Evolutionary conservation across 805 yeast species (phyloP), one percentile per base, ranked within the genome.

Genomic region (Citeromyces nyonsensis): DNA sequence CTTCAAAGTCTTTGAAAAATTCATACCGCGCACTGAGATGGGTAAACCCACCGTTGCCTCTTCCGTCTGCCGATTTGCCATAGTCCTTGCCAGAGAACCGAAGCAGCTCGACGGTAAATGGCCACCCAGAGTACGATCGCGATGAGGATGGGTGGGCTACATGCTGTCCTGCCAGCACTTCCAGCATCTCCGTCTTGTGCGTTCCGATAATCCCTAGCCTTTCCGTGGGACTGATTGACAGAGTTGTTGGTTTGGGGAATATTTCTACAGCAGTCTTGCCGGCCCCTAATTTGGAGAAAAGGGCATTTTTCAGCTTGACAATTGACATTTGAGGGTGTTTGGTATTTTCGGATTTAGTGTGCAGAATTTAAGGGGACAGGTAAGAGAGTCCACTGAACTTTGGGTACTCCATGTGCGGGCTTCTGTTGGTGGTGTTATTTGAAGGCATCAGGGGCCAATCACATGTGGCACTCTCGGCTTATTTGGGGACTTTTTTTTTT

Each of bases 21-120:
- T 88, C 98, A 47, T 83, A 88, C 33, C 98, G 54, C 1, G 97
- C 95, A 33, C 94, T 75, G 25, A 88, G 44, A 57, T 86, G 94
- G 0, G 85, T 81, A 10, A 44, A 63, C 6, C 51, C 63, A 45
- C 69, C 69, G 50, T 51, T 56, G 45, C 44, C 57, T 38, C 52
- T 52, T 32, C 47, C 59, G 36, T 13, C 40, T 26, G 29, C 29
- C 45, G 42, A 20, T 36, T 49, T 39, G 43, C 59, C 53, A 47
- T 51, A 44, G 33, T 53, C 36, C 39, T 51, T 45, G 47, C 47
- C 41, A 44, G 59, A 40, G 48, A 54, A 49, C 44, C 53, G 48
- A 7, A 64, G 48, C 6, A 62, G 35, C 11, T 61, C 63, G 29
- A 54, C 41, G 11, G 53, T 2, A 24, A 57, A 56, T 1, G 91